These are phyloP conservation scores for Danielozyma ontarioensis DNA, from an alignment of 805 yeast species.

Conservation along the genomic window DNA sequence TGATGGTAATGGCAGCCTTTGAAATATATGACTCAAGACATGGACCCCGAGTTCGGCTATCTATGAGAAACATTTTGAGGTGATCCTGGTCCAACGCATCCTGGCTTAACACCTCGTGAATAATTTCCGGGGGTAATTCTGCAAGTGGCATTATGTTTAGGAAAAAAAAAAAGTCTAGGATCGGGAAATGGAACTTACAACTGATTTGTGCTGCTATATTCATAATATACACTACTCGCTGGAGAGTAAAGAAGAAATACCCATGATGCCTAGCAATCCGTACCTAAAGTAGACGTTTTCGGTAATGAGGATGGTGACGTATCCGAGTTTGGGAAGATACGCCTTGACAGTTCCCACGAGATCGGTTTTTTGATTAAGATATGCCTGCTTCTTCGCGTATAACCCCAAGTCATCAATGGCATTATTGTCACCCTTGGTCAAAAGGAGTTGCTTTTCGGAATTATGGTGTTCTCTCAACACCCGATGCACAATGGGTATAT, in stretches of 20 bases:
- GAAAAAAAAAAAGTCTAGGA: no score
- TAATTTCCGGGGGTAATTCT: no score
- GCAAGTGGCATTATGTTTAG: no score
- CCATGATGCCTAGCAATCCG: constrained; percentile 70
- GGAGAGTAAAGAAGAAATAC: constrained; percentile 57
- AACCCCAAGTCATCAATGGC: constrained; percentile 85
- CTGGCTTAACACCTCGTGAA: no score
- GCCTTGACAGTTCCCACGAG: constrained; percentile 90
- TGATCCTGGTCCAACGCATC: no score
- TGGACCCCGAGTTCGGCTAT: no score
- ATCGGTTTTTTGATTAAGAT: constrained; percentile 72
- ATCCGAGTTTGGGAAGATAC: constrained; percentile 85
- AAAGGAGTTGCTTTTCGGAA: constrained; percentile 55
- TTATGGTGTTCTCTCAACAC: constrained; percentile 80
- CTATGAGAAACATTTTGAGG: no score
- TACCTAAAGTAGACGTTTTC: constrained; percentile 83
- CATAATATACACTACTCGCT: no score
- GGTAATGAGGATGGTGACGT: constrained; percentile 83
- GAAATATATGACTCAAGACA: no score
- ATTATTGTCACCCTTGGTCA: constrained; percentile 96
- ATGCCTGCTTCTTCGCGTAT: constrained; percentile 70
- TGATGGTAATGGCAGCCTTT: no score
- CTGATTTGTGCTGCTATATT: no score
- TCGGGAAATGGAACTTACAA: no score
- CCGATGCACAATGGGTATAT: constrained; percentile 95